Evolutionary conservation across 192 early-diverging fungal genomes (phyloP).

Genomic region (Coemansia sp.): DNA sequence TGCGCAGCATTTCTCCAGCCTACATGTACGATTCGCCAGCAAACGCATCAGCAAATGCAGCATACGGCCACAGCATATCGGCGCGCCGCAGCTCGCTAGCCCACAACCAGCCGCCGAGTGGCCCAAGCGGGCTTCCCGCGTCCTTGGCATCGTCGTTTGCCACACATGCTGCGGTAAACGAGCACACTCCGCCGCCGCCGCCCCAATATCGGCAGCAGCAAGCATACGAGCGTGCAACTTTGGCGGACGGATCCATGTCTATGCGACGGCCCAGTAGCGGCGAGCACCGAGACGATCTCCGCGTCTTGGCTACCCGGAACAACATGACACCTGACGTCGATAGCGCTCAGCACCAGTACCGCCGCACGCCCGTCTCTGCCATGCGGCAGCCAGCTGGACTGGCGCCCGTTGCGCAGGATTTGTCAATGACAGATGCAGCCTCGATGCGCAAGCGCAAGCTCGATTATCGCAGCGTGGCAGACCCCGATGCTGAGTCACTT

Average conservation of each 20-base stretch:
- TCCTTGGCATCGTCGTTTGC: constrained; percentile 1
- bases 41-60: not conserved
- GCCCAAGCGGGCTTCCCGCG: not conserved
- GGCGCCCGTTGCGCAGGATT: not conserved
- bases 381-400: not conserved
- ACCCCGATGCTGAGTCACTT: not conserved
- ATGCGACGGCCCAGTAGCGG: not conserved
- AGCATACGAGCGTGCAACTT: not conserved
- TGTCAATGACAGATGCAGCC: too few relatives aligned
- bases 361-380: not conserved
- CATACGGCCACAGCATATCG: constrained; percentile 2
- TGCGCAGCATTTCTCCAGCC: constrained; percentile 7
- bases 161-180: not conserved
- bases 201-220: not conserved
- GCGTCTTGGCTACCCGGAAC: constrained; percentile 1
- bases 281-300: not conserved
- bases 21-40: not conserved
- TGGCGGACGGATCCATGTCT: not conserved
- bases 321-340: not conserved
- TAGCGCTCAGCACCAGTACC: too few relatives aligned
- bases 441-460: constrained; percentile 6
- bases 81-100: constrained; percentile 8
- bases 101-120: not conserved
- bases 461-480: not conserved
- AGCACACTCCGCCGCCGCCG: not conserved